A percentile compares a stretch with the other conserved stretches of the same genome.
Evolutionary conservation across 2,329 filamentous ascomycete genomes (phyloP).

Genomic region (Cercospora beticola): DNA sequence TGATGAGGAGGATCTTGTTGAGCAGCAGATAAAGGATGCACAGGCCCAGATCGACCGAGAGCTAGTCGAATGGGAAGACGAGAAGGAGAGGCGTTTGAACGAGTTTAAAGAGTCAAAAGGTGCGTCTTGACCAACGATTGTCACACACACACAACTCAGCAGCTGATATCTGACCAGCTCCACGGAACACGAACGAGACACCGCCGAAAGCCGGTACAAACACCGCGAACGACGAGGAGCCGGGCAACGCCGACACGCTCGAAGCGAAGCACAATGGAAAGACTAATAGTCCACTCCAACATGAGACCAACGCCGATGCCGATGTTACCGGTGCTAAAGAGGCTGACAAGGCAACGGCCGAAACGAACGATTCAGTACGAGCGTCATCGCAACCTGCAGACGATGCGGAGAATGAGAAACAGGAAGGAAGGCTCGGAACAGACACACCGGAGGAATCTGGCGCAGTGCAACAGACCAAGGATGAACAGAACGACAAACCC

Average conservation of each 20-base stretch:
- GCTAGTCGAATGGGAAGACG: conserved; percentile 58
- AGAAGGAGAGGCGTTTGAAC: conserved; percentile 23
- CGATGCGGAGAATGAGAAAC: background rate
- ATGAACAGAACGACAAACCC: conserved; percentile 14
- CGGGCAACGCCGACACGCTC: background rate
- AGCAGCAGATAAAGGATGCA: conserved; percentile 66
- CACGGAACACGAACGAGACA: background rate
- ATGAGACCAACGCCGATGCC: background rate
- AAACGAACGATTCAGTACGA: background rate
- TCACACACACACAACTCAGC: background rate
- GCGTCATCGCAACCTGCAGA: background rate
- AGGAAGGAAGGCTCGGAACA: background rate
- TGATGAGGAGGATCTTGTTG: conserved; percentile 69
- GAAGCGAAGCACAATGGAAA: background rate
- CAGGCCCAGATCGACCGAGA: conserved; percentile 66
- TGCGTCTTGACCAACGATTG: background rate
- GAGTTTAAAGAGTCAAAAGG: conserved; percentile 9
- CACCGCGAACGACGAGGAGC: background rate
- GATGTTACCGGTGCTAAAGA: background rate
- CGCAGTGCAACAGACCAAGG: background rate
- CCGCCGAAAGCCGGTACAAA: conserved; percentile 5
- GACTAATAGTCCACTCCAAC: background rate
- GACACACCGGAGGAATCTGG: background rate
- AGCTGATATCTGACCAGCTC: background rate
- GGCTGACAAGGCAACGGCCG: background rate